These are phyloP conservation scores for Lolium multiflorum DNA, from an alignment of 176 grass and related monocot genomes.

Conservation along the genomic window DNA sequence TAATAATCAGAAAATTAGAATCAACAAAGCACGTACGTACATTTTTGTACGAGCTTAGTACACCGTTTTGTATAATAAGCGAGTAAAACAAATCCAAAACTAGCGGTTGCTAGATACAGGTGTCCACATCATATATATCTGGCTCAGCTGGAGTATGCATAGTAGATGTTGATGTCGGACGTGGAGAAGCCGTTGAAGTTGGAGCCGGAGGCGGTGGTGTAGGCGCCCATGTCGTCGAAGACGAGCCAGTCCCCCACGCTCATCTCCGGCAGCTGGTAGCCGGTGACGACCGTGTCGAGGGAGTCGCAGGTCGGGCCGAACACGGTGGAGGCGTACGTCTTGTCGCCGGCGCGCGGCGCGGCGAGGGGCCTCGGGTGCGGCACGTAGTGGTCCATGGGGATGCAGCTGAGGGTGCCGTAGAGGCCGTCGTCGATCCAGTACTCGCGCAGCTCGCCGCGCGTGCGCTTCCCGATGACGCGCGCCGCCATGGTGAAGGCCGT, in stretches of 20 bases:
- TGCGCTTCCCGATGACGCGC: too few relatives aligned
- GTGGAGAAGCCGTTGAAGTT: constrained; percentile 31
- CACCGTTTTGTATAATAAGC: too few relatives aligned
- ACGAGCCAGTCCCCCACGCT: constrained; percentile 21
- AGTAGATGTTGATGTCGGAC: background rate
- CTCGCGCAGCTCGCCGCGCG: too few relatives aligned
- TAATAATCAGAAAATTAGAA: background rate
- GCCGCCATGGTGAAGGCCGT: too few relatives aligned
- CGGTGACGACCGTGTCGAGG: background rate
- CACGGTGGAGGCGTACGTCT: background rate
- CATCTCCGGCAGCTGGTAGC: constrained; percentile 32
- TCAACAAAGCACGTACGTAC: background rate
- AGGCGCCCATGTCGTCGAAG: constrained; percentile 30
- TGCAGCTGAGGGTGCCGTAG: constrained; percentile 1
- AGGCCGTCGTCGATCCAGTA: constrained; percentile 17
- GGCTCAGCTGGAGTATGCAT: background rate
- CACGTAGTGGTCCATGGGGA: background rate
- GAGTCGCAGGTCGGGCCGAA: constrained; percentile 15
- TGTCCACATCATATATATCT: background rate
- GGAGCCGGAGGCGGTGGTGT: background rate
- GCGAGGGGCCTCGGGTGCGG: background rate
- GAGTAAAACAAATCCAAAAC: background rate
- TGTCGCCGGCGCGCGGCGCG: background rate
- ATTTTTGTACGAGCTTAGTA: background rate
- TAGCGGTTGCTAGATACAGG: background rate